Base-by-base conservation (phyloP, 2,329 filamentous ascomycete genomes). In the Xylaria sp. region DNA sequence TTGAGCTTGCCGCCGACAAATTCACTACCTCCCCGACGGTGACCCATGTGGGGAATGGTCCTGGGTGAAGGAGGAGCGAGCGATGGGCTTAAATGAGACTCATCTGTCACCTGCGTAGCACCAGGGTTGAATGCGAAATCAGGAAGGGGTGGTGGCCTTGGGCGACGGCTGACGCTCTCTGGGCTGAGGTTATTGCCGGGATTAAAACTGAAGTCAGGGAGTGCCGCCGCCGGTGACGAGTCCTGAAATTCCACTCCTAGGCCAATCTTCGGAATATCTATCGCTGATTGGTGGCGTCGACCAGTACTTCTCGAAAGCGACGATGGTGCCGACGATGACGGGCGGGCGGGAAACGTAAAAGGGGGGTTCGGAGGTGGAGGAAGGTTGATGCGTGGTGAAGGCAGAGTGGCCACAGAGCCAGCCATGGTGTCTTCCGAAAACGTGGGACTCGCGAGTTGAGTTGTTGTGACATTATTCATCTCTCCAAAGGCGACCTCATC, bases 1-100 rank as follows among this genome's bases (percentile, higher is more conserved):
- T 89, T 84, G 73, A 87, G 81, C 74, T 91, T 91, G 8, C 92
- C 92, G 46, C 93, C 93, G 56, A 97, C 92, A 76, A 97, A 94
- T 78, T 97, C 94, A 78, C 94, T 97, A 34, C 90, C 92, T 63
- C 92, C 92, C 76, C 94, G 88, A 75, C 91, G 87, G 79, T 97
- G 94, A 37, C 91, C 90, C 77, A 94, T 92, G 25, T 90, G 89
- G 39, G 90, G 85, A 7, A 83, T 79, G 1, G 82, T 78, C 46
- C 82, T 81, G 1, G 83, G 82, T 3, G 87, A 87, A 18, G 82
- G 80, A 13, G 88, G 86, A n/a, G 87, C 87, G 18, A 86, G 80
- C 0, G 88, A 85, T 15, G 89, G 88, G 61, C 85, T 87, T 25
- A 88, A 77, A n/a, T 86, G 80, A 18, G 82, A 77, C 8, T 79